Base-by-base conservation (phyloP, 257 asterid species). In the Fraxinus anomala region DNA sequence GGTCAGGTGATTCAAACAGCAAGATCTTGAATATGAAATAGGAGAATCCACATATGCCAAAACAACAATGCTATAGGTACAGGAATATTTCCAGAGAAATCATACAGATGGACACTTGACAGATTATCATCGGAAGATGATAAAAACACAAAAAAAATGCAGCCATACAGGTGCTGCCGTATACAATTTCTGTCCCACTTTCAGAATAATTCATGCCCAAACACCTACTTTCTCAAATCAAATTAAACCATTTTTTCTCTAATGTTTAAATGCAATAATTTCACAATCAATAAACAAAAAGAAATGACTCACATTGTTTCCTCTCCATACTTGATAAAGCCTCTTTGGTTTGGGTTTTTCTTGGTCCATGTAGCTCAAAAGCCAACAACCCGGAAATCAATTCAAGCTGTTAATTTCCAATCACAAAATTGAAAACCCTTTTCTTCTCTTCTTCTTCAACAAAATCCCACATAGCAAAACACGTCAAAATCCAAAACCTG, bases 301-400 rank as follows among this genome's bases (percentile, higher is more conserved):
- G 34, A 17, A 68, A 79, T 81, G 77, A 75, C 92, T 89, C 84
- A 93, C 97, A 82, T 93, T 93, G 85, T 83, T 91, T 69, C 97
- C 97, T 79, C 85, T 87, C 97, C 97, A 93, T 54, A 87, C 91
- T 76, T 89, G 94, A 83, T 89, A 90, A 85, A 91, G 90, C 90
- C 86, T 91, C 84, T 63, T 81, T 28, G 81, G 78, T 44, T 84
- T 36, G 85, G 90, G 84, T 79, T 83, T 87, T 40, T 66, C 88
- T 39, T 44, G 83, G 86, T 87, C 92, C 97, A 91, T 91, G 30
- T 49, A 39, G 69, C 39, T 5, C 30, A 74, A 63, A 54, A 56
- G 49, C 56, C 30, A 73, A 74, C 75, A 77, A 78, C 81, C 86
- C 84, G 79, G 83, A 80, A 72, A 75, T 77, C 67, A 70, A 63